These are phyloP conservation scores for Suillus occidentalis DNA, from an alignment of 768 basidiomycete species.

Conservation along the genomic window DNA sequence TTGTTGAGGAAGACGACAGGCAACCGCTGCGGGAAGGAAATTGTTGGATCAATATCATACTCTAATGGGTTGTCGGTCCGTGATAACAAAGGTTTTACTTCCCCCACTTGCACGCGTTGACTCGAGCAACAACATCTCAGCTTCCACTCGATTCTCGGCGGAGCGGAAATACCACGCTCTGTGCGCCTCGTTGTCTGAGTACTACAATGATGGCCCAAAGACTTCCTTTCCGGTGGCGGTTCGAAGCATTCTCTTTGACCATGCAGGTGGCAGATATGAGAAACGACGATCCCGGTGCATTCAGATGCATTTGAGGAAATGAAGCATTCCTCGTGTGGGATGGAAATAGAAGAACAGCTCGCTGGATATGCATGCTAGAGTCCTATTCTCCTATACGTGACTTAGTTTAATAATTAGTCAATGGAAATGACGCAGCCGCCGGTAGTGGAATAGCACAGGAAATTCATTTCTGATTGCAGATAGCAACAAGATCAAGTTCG, in stretches of 20 bases:
- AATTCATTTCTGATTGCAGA: constrained; percentile 1
- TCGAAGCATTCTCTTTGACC: constrained; percentile 13
- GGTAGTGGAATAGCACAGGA: constrained; percentile 1
- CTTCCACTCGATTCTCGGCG: constrained; percentile 19
- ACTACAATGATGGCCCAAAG: constrained; percentile 8
- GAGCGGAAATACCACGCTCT: constrained; percentile 24
- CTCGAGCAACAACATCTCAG: constrained; percentile 2
- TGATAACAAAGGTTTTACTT: constrained; percentile 9
- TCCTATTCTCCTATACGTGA: constrained; percentile 1
- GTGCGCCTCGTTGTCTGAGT: constrained; percentile 24
- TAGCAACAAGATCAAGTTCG: constrained; percentile 7
- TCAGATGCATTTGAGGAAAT: background rate
- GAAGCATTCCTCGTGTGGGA: constrained; percentile 2
- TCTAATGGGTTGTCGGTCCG: constrained; percentile 17
- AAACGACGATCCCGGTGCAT: constrained; percentile 20
- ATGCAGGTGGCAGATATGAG: constrained; percentile 16
- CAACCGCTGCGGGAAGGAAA: constrained; percentile 4
- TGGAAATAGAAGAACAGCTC: constrained; percentile 2
- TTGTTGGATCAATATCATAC: constrained; percentile 23
- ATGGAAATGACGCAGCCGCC: constrained; percentile 1
- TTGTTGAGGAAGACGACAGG: constrained; percentile 3
- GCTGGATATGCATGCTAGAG: constrained; percentile 1
- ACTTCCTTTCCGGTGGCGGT: constrained; percentile 23
- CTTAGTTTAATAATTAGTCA: background rate
- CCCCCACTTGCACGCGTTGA: constrained; percentile 10